A percentile compares a stretch with the other conserved stretches of the same genome.
Evolutionary conservation across 164 flowering plant species (phyloP).

Genomic region (Stephania japonica): DNA sequence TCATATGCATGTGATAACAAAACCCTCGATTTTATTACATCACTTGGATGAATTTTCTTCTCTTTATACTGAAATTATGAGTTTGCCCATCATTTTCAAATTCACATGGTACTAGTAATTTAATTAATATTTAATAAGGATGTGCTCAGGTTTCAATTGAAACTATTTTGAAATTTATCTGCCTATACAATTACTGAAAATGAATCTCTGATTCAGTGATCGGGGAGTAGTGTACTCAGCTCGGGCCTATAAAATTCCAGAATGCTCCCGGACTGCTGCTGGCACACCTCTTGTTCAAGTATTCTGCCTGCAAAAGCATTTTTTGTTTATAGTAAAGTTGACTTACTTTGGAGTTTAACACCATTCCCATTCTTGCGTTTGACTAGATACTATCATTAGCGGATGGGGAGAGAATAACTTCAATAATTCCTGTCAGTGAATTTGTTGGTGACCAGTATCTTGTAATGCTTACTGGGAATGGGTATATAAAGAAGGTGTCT

Average conservation of each 20-base stretch:
- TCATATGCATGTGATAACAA: no score
- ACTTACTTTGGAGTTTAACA: neutral
- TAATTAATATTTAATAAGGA: no score
- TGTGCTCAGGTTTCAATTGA: neutral
- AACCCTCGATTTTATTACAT: no score
- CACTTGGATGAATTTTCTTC: no score
- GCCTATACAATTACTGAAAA: neutral
- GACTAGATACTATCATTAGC: constrained; percentile 78
- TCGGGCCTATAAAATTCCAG: constrained; percentile 91
- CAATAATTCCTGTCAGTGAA: constrained; percentile 86
- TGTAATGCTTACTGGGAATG: constrained; percentile 87
- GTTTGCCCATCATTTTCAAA: no score
- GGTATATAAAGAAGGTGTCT: constrained; percentile 90
- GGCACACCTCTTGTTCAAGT: constrained; percentile 96
- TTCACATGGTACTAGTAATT: no score
- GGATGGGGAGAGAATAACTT: constrained; percentile 92
- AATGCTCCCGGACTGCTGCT: constrained; percentile 81
- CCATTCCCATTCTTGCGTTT: constrained; percentile 12
- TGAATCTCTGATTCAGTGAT: constrained; percentile 53
- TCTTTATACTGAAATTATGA: no score
- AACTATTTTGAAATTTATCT: neutral
- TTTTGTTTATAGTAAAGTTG: neutral
- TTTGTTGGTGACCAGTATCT: constrained; percentile 80
- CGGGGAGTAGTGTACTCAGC: constrained; percentile 86
- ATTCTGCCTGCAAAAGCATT: constrained; percentile 1